Evolutionary conservation across 2,329 filamentous ascomycete genomes (phyloP).

Genomic region (Aureobasidium subglaciale): DNA sequence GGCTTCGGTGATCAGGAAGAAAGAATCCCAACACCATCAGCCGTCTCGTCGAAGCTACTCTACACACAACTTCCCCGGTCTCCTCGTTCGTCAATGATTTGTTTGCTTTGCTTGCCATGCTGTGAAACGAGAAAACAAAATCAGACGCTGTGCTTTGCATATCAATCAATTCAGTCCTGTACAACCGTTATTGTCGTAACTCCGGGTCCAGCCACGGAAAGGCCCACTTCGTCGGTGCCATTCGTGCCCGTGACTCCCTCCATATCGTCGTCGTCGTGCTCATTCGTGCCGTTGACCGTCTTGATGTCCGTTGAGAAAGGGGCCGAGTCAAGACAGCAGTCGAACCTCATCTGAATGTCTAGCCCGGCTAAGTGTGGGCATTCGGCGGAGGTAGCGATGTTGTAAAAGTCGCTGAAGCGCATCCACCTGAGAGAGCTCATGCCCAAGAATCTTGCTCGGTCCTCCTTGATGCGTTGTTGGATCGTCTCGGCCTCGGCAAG

Average conservation of each 20-base stretch:
- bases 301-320: conserved; percentile 6
- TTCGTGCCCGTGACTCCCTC: conserved; percentile 12
- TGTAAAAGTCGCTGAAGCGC: conserved; percentile 17
- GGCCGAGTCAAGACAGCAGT: conserved; percentile 9
- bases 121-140: background rate
- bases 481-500: conserved; percentile 14
- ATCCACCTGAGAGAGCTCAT: conserved; percentile 17
- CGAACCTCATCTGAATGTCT: conserved; percentile 7
- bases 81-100: background rate
- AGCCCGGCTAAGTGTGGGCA: background rate
- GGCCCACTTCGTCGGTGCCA: background rate
- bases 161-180: conserved; percentile 11
- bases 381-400: conserved; percentile 9
- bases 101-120: background rate
- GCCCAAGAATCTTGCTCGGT: conserved; percentile 15
- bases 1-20: background rate
- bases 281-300: background rate
- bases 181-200: conserved; percentile 15
- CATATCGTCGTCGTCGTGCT: background rate
- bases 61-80: background rate
- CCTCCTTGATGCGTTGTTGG: conserved; percentile 13
- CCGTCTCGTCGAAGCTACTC: background rate
- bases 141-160: conserved; percentile 12
- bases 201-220: conserved; percentile 14
- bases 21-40: background rate